A percentile compares a stretch with the other conserved stretches of the same genome.
These are phyloP conservation scores for Rhododendron ovatum DNA, from an alignment of 148 eudicot species.

Conservation along the genomic window DNA sequence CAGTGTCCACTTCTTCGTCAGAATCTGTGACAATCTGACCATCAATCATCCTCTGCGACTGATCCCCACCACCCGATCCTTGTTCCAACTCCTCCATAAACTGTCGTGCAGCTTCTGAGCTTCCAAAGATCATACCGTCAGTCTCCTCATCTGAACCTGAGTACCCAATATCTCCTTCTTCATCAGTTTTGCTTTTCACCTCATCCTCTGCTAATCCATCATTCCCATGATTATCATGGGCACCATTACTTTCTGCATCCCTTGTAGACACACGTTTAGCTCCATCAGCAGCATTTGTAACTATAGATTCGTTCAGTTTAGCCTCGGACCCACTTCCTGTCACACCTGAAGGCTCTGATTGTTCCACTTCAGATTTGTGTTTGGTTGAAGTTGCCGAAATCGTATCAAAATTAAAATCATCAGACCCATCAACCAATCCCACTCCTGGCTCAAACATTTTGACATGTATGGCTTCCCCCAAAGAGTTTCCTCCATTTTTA, in stretches of 20 bases:
- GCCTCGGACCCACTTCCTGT: slow-evolving; percentile 21
- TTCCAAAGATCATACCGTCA: slow-evolving; percentile 55
- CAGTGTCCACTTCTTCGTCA: slow-evolving; percentile 81
- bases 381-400: background rate
- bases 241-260: slow-evolving; percentile 5
- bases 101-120: slow-evolving; percentile 61
- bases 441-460: slow-evolving; percentile 34
- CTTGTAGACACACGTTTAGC: slow-evolving; percentile 13
- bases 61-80: slow-evolving; percentile 40
- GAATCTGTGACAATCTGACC: slow-evolving; percentile 85
- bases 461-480: slow-evolving; percentile 28
- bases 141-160: slow-evolving; percentile 60
- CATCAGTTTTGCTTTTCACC: slow-evolving; percentile 24
- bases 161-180: slow-evolving; percentile 34
- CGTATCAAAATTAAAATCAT: background rate
- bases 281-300: slow-evolving; percentile 4
- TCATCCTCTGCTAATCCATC: slow-evolving; percentile 24
- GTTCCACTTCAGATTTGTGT: background rate
- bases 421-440: slow-evolving; percentile 23
- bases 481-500: slow-evolving; percentile 24
- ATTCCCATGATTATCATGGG: slow-evolving; percentile 15
- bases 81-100: slow-evolving; percentile 67
- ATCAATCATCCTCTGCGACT: slow-evolving; percentile 43
- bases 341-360: slow-evolving; percentile 10
- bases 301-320: slow-evolving; percentile 20